phyloP scores from a whole-genome alignment of 192 early-diverging fungal genomes.

The Coemansia sp. region DNA sequence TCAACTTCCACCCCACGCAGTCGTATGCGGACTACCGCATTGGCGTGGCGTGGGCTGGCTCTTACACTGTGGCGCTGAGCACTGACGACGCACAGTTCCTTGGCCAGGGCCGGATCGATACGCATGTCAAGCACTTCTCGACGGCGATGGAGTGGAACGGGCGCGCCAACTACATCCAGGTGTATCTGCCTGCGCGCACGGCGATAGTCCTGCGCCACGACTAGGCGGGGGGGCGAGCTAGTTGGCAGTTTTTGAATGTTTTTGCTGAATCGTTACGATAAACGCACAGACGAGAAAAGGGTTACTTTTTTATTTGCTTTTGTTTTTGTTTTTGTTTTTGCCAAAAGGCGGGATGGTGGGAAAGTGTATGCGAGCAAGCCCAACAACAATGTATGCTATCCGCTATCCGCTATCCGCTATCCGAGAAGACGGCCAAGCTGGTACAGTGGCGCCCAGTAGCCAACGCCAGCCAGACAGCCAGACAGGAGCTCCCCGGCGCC shows the following conservation, averaged over 20 bases:
- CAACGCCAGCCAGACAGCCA: slow-evolving; percentile 65
- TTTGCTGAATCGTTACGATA: neutral
- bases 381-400: too few species aligned
- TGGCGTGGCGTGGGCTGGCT: slow-evolving; percentile 67
- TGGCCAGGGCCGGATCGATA: slow-evolving; percentile 78
- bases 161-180: slow-evolving; percentile 73
- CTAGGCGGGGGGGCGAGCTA: neutral
- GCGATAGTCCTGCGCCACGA: slow-evolving; percentile 62
- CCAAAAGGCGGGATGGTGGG: too few species aligned
- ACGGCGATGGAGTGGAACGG: slow-evolving; percentile 71
- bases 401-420: too few species aligned
- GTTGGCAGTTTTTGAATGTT: neutral
- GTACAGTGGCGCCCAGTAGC: slow-evolving; percentile 61
- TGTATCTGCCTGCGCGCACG: slow-evolving; percentile 77
- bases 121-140: slow-evolving; percentile 63
- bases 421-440: neutral
- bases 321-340: neutral
- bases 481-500: slow-evolving; percentile 63
- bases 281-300: neutral
- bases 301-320: too few species aligned
- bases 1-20: slow-evolving; percentile 90
- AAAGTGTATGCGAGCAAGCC: too few species aligned
- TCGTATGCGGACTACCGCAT: slow-evolving; percentile 88
- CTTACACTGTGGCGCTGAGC: slow-evolving; percentile 74
- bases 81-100: slow-evolving; percentile 75